These are phyloP conservation scores for Fimicolochytrium jonesii DNA, from an alignment of 192 early-diverging fungal species.

Conservation along the genomic window DNA sequence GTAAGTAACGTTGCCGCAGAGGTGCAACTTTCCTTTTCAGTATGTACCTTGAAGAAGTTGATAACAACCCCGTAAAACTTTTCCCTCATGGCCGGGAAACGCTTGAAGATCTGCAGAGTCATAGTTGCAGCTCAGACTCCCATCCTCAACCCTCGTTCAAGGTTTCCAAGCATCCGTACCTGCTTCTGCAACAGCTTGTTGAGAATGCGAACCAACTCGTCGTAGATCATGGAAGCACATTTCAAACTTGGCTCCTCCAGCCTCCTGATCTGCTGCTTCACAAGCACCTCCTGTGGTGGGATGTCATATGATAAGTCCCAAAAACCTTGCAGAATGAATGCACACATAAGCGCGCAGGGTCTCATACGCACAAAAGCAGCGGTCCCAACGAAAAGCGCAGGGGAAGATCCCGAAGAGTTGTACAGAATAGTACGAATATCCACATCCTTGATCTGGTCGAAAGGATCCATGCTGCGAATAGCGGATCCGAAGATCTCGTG, in stretches of 20 bases:
- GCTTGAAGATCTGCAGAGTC: conserved; percentile 77
- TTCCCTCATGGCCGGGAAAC: conserved; percentile 93
- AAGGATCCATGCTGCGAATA: conserved; percentile 91
- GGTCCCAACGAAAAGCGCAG: conserved; percentile 96
- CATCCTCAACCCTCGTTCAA: neutral
- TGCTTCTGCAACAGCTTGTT: conserved; percentile 87
- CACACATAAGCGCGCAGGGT: too few species aligned
- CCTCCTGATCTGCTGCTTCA: conserved; percentile 98
- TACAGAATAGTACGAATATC: conserved; percentile 98
- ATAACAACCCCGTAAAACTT: conserved; percentile 92
- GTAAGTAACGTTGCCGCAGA: too few species aligned
- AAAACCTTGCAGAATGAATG: too few species aligned
- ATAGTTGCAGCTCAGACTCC: neutral
- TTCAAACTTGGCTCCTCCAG: conserved; percentile 97
- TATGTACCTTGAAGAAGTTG: conserved; percentile 71
- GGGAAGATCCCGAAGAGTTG: conserved; percentile 96
- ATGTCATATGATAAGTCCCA: too few species aligned
- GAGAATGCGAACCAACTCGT: conserved; percentile 95
- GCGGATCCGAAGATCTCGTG: conserved; percentile 94
- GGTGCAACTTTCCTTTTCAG: neutral
- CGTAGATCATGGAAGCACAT: conserved; percentile 93
- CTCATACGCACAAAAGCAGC: conserved; percentile 72
- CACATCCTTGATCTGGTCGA: conserved; percentile 98
- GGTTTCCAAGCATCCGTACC: too few species aligned
- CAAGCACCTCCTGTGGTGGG: conserved; percentile 78